Evolutionary conservation across 305 asterid species (phyloP), one percentile per base, ranked within the genome.

Genomic region (Stenogyne calaminthoides): DNA sequence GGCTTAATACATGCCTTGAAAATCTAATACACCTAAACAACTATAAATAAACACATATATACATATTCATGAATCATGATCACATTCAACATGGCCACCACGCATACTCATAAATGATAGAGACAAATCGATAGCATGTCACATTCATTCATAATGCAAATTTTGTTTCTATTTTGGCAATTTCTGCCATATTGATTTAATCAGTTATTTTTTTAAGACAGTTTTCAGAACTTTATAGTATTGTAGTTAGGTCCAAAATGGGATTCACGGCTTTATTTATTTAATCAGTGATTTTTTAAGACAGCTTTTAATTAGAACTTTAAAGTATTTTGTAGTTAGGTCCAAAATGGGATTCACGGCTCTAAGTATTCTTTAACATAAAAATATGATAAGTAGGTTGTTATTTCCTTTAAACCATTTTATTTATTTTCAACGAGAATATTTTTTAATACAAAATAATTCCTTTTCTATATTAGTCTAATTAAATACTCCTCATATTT

Each of bases 71-170:
- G 12, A 6, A 47, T 9, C 19, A 65, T 18, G 34, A 54, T 27
- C 74, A 27, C 34, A 70, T 59, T 39, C 76, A 29, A 75, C 68
- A 75, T 66, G 77, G 80, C 67, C 79, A 36, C 71, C 80, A 65
- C 68, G 77, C 73, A 66, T 44, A 54, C 66, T 78, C 84, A 72
- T 67, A 67, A 67, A 61, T 67, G 78, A 76, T 67, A 59, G 32
- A 52, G 72, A 71, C 59, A 61, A 20, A 25, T 25, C 29, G 29
- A 25, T 25, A 25, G 1, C 61, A 73, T 32, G 69, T 63, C 68
- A 20, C 63, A 54, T 68, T 78, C 75, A 54, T 67, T 39, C 18
- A 79, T 42, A 61, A 70, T 70, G 19, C 39, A 39, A 9, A 46
- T 4, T 46, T 68, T 63, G 11, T 29, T n/a, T 10, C 42, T 62